phyloP scores from a whole-genome alignment of 2,329 filamentous ascomycete genomes.

The Sclerotiophoma versabilis region DNA sequence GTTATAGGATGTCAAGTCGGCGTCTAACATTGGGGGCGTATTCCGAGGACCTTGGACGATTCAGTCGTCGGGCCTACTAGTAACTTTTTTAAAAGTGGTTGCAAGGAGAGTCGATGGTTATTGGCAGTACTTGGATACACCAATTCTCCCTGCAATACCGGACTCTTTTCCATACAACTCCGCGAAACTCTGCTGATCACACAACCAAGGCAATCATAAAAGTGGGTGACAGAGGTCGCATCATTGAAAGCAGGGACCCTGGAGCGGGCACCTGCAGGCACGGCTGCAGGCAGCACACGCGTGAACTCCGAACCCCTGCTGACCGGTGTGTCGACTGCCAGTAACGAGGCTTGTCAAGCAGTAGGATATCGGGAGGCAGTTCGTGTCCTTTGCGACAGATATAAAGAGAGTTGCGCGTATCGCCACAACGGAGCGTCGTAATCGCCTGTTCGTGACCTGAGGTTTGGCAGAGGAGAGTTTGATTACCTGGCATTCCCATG shows the following conservation, averaged over 20 bases:
- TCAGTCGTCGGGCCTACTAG: neutral
- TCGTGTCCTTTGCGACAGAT: neutral
- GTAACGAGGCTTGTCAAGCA: neutral
- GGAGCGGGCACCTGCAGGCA: conserved; percentile 9
- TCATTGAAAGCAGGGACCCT: neutral
- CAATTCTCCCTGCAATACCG: conserved; percentile 18
- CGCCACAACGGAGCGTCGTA: neutral
- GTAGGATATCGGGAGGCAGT: neutral
- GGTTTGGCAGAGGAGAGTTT: neutral
- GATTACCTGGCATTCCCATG: neutral
- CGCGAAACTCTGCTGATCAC: conserved; percentile 8
- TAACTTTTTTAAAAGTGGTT: neutral
- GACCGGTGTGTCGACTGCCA: conserved; percentile 5
- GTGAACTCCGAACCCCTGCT: conserved; percentile 6
- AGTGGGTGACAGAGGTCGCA: conserved; percentile 13
- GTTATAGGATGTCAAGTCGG: conserved; percentile 3
- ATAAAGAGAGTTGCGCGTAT: neutral
- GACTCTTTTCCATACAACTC: neutral
- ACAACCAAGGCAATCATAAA: conserved; percentile 16
- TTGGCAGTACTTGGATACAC: too few species aligned
- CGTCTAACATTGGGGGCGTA: conserved; percentile 5
- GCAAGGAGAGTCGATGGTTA: neutral
- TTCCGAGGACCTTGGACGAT: neutral
- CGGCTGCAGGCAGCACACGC: conserved; percentile 13
- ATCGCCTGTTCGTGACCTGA: neutral